Conservation (phyloP, 2,329 filamentous ascomycete genomes). For the Gliomastix tumulicola region DNA sequence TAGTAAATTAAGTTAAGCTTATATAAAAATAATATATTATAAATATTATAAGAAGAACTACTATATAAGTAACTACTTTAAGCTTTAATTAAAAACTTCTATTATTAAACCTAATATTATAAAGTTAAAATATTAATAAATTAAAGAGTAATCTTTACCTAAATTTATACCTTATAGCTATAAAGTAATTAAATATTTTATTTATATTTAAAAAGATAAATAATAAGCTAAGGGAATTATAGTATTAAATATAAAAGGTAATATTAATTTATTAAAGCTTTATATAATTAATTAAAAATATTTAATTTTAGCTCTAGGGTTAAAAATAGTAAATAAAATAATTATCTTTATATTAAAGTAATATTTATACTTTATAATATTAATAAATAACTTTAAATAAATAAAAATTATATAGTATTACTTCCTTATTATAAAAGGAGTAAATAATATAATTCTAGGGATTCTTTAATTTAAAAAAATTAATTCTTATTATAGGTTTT, state of each 20-base stretch:
- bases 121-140: not conserved
- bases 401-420: not conserved
- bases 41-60: too few species aligned
- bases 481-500: conserved; percentile 1
- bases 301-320: not conserved
- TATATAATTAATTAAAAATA: not conserved
- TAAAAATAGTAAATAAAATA: not conserved
- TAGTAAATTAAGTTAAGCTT: too few species aligned
- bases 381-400: not conserved
- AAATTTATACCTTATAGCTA: not conserved
- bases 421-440: not conserved
- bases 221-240: too few species aligned
- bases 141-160: not conserved
- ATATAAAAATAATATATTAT: too few species aligned
- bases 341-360: not conserved
- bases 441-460: not conserved
- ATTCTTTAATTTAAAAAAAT: not conserved
- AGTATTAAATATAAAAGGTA: too few species aligned
- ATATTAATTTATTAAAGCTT: not conserved
- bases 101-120: too few species aligned
- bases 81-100: too few species aligned
- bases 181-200: not conserved
- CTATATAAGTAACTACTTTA: too few species aligned
- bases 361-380: not conserved
- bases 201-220: not conserved